Evolutionary conservation across 2,329 filamentous ascomycete genomes (phyloP).

Genomic region (Alternaria tenuissima): DNA sequence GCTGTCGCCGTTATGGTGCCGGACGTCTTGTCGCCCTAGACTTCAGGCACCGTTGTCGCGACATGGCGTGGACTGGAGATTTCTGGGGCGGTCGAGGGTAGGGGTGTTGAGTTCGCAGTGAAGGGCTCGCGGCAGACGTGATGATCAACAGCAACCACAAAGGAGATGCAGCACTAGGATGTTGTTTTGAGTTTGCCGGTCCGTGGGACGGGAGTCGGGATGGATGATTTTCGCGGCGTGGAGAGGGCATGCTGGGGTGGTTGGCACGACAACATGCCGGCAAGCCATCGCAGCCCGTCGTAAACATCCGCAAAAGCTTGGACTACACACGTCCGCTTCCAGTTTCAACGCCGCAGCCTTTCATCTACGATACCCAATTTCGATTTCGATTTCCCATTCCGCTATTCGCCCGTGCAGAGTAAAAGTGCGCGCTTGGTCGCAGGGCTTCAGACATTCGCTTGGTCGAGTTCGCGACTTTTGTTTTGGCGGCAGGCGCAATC

Average conservation of each 20-base stretch:
- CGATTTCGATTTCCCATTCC: conserved; percentile 33
- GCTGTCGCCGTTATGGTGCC: conserved; percentile 5
- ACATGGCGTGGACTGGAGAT: not conserved
- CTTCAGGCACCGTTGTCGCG: not conserved
- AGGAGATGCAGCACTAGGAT: not conserved
- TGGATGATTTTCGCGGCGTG: conserved; percentile 25
- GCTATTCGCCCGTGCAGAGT: conserved; percentile 40
- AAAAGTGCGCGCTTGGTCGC: conserved; percentile 30
- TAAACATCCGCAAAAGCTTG: conserved; percentile 23
- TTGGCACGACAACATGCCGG: conserved; percentile 18
- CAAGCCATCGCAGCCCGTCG: conserved; percentile 10
- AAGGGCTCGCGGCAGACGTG: not conserved
- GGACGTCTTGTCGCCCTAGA: conserved; percentile 9
- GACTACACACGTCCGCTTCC: conserved; percentile 34
- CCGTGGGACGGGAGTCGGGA: conserved; percentile 23
- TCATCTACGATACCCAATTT: conserved; percentile 27
- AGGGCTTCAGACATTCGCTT: conserved; percentile 28
- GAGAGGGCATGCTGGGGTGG: conserved; percentile 7
- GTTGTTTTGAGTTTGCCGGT: conserved; percentile 1
- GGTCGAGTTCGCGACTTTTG: conserved; percentile 20
- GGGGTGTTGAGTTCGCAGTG: not conserved
- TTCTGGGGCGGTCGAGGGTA: not conserved
- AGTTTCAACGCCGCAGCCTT: conserved; percentile 35
- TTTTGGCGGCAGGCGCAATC: conserved; percentile 39
- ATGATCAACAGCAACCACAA: not conserved